phyloP scores from a whole-genome alignment of 371 early-diverging fungal genomes.

The Syncephalastrum sp. region DNA sequence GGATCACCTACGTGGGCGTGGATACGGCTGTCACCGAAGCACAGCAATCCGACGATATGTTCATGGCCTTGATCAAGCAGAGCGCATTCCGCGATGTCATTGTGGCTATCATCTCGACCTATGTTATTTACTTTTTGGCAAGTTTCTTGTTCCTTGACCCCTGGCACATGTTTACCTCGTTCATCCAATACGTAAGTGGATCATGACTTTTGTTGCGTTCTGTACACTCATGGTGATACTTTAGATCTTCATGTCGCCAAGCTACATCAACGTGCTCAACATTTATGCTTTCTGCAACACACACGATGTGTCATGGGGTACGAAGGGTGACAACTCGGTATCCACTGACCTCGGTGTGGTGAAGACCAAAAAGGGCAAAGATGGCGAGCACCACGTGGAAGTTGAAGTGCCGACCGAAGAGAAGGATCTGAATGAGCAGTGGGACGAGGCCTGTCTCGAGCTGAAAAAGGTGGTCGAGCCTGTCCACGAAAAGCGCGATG shows the following conservation, averaged over 20 bases:
- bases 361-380: slow-evolving; percentile 54
- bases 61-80: slow-evolving; percentile 32
- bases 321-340: slow-evolving; percentile 80
- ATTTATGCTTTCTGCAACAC: slow-evolving; percentile 74
- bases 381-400: slow-evolving; percentile 46
- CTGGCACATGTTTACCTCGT: slow-evolving; percentile 68
- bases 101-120: slow-evolving; percentile 65
- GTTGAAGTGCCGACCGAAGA: slow-evolving; percentile 75
- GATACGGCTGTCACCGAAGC: slow-evolving; percentile 33
- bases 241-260: slow-evolving; percentile 57
- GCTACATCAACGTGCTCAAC: slow-evolving; percentile 63
- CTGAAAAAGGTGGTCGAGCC: slow-evolving; percentile 49
- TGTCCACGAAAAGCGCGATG: slow-evolving; percentile 63
- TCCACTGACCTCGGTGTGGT: slow-evolving; percentile 67
- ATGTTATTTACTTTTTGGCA: slow-evolving; percentile 63
- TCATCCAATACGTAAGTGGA: slow-evolving; percentile 48
- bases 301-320: slow-evolving; percentile 88
- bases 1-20: slow-evolving; percentile 53
- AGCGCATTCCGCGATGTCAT: slow-evolving; percentile 58
- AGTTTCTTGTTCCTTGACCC: slow-evolving; percentile 68
- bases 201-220: neutral
- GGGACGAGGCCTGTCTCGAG: slow-evolving; percentile 66
- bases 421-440: slow-evolving; percentile 73
- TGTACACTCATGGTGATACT: neutral
- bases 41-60: slow-evolving; percentile 14